Evolutionary conservation across 768 basidiomycete genomes (phyloP).

Genomic region (Serendipita sp.): DNA sequence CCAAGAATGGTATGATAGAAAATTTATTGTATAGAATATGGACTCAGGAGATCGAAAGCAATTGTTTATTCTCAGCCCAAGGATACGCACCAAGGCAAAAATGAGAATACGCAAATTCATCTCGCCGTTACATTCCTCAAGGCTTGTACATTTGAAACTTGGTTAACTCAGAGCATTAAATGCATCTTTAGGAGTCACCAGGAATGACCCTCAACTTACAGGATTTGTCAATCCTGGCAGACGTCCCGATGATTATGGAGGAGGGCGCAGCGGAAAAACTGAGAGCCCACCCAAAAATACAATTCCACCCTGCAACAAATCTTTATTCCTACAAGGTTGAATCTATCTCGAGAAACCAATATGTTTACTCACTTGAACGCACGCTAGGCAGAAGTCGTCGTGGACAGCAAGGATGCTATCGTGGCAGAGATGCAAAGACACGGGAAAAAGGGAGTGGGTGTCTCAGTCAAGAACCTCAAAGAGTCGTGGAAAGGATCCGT

Average conservation of each 20-base stretch:
- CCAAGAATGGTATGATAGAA: neutral
- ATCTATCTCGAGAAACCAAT: constrained; percentile 2
- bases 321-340: constrained; percentile 73
- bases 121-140: constrained; percentile 73
- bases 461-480: constrained; percentile 68
- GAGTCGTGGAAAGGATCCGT: constrained; percentile 87
- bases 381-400: constrained; percentile 30
- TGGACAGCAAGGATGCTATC: constrained; percentile 68
- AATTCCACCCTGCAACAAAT: constrained; percentile 67
- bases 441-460: constrained; percentile 67
- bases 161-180: neutral
- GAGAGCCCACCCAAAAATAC: constrained; percentile 60
- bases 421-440: constrained; percentile 75
- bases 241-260: constrained; percentile 62
- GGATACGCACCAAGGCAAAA: constrained; percentile 63
- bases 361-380: neutral
- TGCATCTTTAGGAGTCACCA: constrained; percentile 26
- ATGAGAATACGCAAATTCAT: constrained; percentile 75
- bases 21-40: neutral
- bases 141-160: constrained; percentile 22
- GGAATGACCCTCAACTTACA: constrained; percentile 68
- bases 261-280: constrained; percentile 59
- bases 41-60: constrained; percentile 24
- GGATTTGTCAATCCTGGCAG: constrained; percentile 69
- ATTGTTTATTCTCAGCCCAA: constrained; percentile 76